phyloP scores from a whole-genome alignment of 169 alveolate genomes.

The Plasmodium adleri region DNA sequence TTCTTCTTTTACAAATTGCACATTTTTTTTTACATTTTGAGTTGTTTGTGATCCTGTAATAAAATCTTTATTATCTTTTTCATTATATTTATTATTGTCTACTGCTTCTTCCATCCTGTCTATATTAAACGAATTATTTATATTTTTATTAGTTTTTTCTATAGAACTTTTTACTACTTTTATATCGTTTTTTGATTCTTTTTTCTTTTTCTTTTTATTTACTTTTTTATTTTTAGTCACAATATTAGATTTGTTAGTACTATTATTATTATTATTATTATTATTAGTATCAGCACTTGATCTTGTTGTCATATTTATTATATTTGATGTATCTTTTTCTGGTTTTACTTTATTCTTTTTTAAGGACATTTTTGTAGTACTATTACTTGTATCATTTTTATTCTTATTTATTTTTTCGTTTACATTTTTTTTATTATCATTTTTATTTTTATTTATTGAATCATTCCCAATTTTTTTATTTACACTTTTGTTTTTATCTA shows the following conservation, averaged over 20 bases:
- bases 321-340: slow-evolving; percentile 4
- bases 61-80: background rate
- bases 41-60: no score
- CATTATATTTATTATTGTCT: slow-evolving; percentile 12
- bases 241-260: slow-evolving; percentile 2
- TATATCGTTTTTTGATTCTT: slow-evolving; percentile 8
- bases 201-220: slow-evolving; percentile 24
- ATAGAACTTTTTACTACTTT: slow-evolving; percentile 13
- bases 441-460: slow-evolving; percentile 6
- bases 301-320: no score
- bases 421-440: slow-evolving; percentile 11
- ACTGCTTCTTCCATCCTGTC: background rate
- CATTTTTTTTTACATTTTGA: slow-evolving; percentile 11
- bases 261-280: no score
- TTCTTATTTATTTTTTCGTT: slow-evolving; percentile 3
- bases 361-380: slow-evolving; percentile 15
- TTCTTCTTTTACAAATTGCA: slow-evolving; percentile 32
- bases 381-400: slow-evolving; percentile 1
- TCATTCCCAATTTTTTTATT: background rate
- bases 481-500: no score
- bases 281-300: no score
- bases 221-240: slow-evolving; percentile 41
- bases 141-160: slow-evolving; percentile 47
- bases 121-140: slow-evolving; percentile 23
- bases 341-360: slow-evolving; percentile 28